Evolutionary conservation across 495 filamentous ascomycete genomes (phyloP).

Genomic region (Penicillium bovifimosum): DNA sequence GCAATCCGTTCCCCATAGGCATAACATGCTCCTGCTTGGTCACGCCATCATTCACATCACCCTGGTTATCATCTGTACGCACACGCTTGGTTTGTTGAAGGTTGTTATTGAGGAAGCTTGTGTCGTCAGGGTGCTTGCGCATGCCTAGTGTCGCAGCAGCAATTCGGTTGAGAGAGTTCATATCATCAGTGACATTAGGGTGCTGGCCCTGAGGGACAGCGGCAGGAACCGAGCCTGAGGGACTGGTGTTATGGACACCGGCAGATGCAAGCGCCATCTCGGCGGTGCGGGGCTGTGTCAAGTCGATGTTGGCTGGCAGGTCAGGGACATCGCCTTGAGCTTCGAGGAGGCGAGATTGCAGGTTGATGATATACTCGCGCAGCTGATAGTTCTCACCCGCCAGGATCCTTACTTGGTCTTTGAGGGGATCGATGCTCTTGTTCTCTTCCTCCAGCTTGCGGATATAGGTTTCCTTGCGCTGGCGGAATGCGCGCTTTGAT

Average conservation of each 20-base stretch:
- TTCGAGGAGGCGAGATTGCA: constrained; percentile 86
- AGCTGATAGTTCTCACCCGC: constrained; percentile 85
- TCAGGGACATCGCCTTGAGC: constrained; percentile 76
- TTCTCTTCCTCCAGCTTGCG: constrained; percentile 93
- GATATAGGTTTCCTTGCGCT: constrained; percentile 97
- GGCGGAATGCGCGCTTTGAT: constrained; percentile 83
- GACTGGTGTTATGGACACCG: constrained; percentile 10
- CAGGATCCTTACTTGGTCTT: constrained; percentile 65
- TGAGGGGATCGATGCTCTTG: constrained; percentile 63
- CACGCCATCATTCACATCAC: constrained; percentile 19
- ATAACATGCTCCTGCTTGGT: constrained; percentile 36
- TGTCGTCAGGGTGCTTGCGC: constrained; percentile 41
- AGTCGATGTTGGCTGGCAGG: constrained; percentile 62
- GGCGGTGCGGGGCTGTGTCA: constrained; percentile 36
- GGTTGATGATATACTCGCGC: constrained; percentile 82
- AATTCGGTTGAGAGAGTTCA: constrained; percentile 44
- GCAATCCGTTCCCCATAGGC: constrained; percentile 18
- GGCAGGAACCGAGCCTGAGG: constrained; percentile 7
- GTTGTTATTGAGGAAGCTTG: constrained; percentile 28
- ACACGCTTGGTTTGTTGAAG: constrained; percentile 32
- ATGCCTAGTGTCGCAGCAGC: constrained; percentile 43
- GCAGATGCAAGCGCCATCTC: constrained; percentile 25
- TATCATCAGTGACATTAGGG: constrained; percentile 32
- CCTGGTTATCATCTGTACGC: constrained; percentile 31
- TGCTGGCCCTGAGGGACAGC: constrained; percentile 22